Percentiles rank a stretch among this genome's conserved stretches.
These are phyloP conservation scores for Aureobasidium zeae DNA, from an alignment of 2,329 filamentous ascomycete genomes.

Conservation along the genomic window DNA sequence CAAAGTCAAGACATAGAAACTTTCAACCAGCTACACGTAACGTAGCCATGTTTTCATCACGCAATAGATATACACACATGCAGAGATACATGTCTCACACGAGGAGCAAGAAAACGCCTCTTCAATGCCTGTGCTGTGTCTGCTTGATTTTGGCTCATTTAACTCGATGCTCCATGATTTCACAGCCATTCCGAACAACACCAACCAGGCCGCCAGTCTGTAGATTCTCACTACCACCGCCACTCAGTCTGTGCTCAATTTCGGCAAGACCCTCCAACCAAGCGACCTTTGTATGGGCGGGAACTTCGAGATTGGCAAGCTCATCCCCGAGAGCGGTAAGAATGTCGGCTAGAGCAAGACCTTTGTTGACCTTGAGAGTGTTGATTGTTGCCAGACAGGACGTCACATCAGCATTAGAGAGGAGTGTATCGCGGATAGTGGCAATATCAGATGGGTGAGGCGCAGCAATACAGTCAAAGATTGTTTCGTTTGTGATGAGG, in stretches of 20 bases:
- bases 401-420: conserved; percentile 78
- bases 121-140: not conserved
- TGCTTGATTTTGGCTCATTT: conserved; percentile 7
- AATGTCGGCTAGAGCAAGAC: conserved; percentile 87
- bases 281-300: conserved; percentile 73
- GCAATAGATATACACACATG: no score
- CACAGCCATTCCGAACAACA: conserved; percentile 76
- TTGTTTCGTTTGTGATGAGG: conserved; percentile 79
- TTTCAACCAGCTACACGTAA: no score
- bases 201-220: conserved; percentile 92
- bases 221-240: conserved; percentile 75
- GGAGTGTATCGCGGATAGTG: conserved; percentile 72
- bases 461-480: conserved; percentile 95
- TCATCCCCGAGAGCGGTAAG: conserved; percentile 79
- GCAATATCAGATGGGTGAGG: conserved; percentile 83
- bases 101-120: no score
- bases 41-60: no score
- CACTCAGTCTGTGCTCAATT: conserved; percentile 82
- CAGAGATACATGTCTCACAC: no score
- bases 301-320: conserved; percentile 71
- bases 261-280: conserved; percentile 90
- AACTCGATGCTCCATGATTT: conserved; percentile 46
- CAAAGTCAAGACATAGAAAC: no score
- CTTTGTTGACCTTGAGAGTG: conserved; percentile 73
- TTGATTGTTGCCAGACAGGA: conserved; percentile 83